A percentile compares a stretch with the other conserved stretches of the same genome.
These are phyloP conservation scores for Elsinoe fawcettii DNA, from an alignment of 2,329 filamentous ascomycete species.

Conservation along the genomic window DNA sequence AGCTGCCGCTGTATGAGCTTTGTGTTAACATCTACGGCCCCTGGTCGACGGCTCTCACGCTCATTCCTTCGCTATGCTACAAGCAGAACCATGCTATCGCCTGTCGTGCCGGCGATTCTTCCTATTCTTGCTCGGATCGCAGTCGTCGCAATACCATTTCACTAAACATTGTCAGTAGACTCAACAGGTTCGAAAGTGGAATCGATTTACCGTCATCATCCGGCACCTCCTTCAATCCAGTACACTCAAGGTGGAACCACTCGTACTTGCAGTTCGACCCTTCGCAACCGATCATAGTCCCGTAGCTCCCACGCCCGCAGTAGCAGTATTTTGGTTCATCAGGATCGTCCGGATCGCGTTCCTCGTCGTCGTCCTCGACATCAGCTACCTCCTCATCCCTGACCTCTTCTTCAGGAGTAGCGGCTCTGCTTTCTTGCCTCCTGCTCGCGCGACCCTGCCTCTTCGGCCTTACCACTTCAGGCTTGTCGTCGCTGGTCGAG, in stretches of 20 bases:
- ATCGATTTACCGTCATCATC: slow-evolving; percentile 38
- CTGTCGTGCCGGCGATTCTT: slow-evolving; percentile 9
- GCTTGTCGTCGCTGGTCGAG: slow-evolving; percentile 4
- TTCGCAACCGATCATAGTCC: slow-evolving; percentile 61
- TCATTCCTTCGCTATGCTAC: not conserved
- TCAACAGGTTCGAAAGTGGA: not conserved
- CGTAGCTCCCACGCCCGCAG: slow-evolving; percentile 57
- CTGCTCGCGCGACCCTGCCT: slow-evolving; percentile 3
- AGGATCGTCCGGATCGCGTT: slow-evolving; percentile 45
- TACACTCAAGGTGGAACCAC: slow-evolving; percentile 61
- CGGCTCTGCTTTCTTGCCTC: slow-evolving; percentile 10
- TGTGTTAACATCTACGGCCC: not conserved
- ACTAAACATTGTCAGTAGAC: slow-evolving; percentile 17
- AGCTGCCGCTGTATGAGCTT: not conserved
- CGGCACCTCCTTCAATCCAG: slow-evolving; percentile 53
- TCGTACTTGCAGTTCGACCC: slow-evolving; percentile 57
- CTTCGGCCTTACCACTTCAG: slow-evolving; percentile 1
- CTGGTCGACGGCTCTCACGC: not conserved
- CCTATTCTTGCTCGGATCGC: slow-evolving; percentile 16
- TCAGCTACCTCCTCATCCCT: slow-evolving; percentile 6
- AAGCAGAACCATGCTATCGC: not conserved
- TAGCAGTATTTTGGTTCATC: slow-evolving; percentile 58
- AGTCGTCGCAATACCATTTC: slow-evolving; percentile 23
- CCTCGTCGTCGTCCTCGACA: slow-evolving; percentile 38
- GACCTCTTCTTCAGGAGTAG: not conserved